Conservation (phyloP, 2,329 filamentous ascomycete genomes). For the Lasiodiplodia sp. region DNA sequence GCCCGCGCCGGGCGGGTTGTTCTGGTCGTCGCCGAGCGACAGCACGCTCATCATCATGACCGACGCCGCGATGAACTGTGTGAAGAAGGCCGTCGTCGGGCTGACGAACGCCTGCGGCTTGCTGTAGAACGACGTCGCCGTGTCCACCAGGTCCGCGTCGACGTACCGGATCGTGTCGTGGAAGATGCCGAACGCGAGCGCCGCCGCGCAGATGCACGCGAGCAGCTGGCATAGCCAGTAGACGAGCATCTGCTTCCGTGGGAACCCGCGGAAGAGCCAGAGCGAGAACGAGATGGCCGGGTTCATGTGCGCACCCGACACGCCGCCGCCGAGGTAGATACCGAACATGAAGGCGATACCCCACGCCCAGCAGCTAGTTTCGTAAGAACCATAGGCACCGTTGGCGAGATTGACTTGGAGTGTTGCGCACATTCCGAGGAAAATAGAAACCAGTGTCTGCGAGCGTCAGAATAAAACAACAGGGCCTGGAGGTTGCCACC, state of each 20-base stretch:
- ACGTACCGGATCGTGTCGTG: slow-evolving; percentile 43
- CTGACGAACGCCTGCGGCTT: slow-evolving; percentile 40
- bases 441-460: slow-evolving; percentile 22
- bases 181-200: slow-evolving; percentile 47
- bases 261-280: slow-evolving; percentile 46
- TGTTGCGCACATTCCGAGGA: slow-evolving; percentile 25
- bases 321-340: slow-evolving; percentile 56
- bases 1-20: slow-evolving; percentile 53
- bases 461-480: background rate
- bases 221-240: slow-evolving; percentile 46
- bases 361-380: slow-evolving; percentile 46
- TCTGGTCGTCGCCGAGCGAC: slow-evolving; percentile 51
- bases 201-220: slow-evolving; percentile 44
- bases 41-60: slow-evolving; percentile 42
- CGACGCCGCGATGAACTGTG: slow-evolving; percentile 46
- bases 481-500: background rate
- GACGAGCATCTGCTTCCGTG: slow-evolving; percentile 35
- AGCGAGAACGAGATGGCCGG: slow-evolving; percentile 54
- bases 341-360: slow-evolving; percentile 63
- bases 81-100: slow-evolving; percentile 46
- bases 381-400: slow-evolving; percentile 25
- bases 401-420: slow-evolving; percentile 13
- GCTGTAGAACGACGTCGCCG: slow-evolving; percentile 41
- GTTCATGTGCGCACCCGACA: slow-evolving; percentile 58
- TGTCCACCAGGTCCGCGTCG: slow-evolving; percentile 32